Evolutionary conservation across 805 yeast species (phyloP).

Genomic region (Wickerhamomyces xylosicus): DNA sequence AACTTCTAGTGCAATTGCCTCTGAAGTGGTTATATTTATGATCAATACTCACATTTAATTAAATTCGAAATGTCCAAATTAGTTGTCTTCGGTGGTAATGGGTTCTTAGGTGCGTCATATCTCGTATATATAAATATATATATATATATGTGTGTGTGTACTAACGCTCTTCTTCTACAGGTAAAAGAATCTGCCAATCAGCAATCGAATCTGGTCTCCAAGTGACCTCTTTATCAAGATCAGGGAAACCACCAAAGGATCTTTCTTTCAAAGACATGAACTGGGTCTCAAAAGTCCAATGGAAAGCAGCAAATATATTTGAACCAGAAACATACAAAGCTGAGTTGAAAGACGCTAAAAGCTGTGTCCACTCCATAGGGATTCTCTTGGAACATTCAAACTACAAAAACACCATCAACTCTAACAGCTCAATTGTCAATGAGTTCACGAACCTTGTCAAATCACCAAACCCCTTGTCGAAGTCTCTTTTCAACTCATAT

Average conservation of each 20-base stretch:
- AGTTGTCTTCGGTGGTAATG: constrained; percentile 82
- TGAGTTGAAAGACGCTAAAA: constrained; percentile 36
- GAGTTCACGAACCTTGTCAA: constrained; percentile 31
- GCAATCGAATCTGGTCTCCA: constrained; percentile 52
- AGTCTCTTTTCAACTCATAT: constrained; percentile 35
- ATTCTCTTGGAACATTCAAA: constrained; percentile 56
- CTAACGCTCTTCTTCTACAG: constrained; percentile 16
- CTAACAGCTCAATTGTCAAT: constrained; percentile 16
- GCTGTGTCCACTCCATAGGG: constrained; percentile 82
- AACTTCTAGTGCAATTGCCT: too few relatives aligned
- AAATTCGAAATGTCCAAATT: constrained; percentile 21
- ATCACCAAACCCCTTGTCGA: constrained; percentile 50
- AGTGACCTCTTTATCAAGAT: constrained; percentile 61
- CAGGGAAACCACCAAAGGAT: constrained; percentile 40
- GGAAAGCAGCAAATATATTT: constrained; percentile 64
- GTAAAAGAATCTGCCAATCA: constrained; percentile 58
- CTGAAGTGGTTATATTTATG: too few relatives aligned
- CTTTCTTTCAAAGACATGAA: constrained; percentile 20
- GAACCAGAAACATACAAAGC: constrained; percentile 46
- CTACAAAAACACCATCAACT: constrained; percentile 45
- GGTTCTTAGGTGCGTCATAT: constrained; percentile 51
- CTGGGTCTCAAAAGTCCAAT: constrained; percentile 51
- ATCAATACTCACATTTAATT: too few relatives aligned
- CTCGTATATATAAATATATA: too few relatives aligned
- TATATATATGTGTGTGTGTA: neutral